Percentiles rank a stretch among this genome's conserved stretches.
Evolutionary conservation across 495 filamentous ascomycete species (phyloP).

Genomic region (Talaromyces liani): DNA sequence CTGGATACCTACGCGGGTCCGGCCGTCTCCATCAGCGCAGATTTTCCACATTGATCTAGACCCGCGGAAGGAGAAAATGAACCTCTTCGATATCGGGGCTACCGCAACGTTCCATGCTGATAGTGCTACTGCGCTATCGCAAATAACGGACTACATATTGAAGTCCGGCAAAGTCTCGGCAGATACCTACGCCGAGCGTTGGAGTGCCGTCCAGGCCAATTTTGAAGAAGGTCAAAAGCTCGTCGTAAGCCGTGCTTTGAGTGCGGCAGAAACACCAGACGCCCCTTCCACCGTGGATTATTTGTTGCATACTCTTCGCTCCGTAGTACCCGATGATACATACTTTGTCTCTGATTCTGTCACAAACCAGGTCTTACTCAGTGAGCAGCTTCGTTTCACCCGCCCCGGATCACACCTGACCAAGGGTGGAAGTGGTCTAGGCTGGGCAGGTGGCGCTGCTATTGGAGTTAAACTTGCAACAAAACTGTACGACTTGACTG

Average conservation of each 20-base stretch:
- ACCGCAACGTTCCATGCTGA: constrained; percentile 15
- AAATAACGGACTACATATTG: constrained; percentile 13
- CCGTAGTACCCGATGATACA: constrained; percentile 11
- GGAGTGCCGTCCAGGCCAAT: constrained; percentile 6
- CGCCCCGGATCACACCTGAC: constrained; percentile 19
- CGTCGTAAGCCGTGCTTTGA: constrained; percentile 13
- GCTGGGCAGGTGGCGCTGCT: constrained; percentile 23
- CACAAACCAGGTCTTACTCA: constrained; percentile 20
- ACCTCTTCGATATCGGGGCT: constrained; percentile 16
- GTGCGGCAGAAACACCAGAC: constrained; percentile 9
- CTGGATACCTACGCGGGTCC: constrained; percentile 18
- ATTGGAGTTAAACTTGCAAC: constrained; percentile 22
- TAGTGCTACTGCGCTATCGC: constrained; percentile 10
- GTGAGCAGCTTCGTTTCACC: constrained; percentile 15
- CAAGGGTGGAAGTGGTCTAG: constrained; percentile 21
- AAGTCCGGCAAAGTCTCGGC: constrained; percentile 3
- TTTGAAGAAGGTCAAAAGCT: constrained; percentile 9
- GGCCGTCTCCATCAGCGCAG: constrained; percentile 13
- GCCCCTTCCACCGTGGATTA: constrained; percentile 14
- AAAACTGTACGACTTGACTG: constrained; percentile 11
- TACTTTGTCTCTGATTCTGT: constrained; percentile 17
- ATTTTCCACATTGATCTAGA: constrained; percentile 25
- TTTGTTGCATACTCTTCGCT: constrained; percentile 13
- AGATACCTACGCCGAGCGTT: constrained; percentile 1
- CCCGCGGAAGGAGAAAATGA: constrained; percentile 21